Evolutionary conservation across 75 land plant species (phyloP).

Genomic region (Selaginella tamariscina): DNA sequence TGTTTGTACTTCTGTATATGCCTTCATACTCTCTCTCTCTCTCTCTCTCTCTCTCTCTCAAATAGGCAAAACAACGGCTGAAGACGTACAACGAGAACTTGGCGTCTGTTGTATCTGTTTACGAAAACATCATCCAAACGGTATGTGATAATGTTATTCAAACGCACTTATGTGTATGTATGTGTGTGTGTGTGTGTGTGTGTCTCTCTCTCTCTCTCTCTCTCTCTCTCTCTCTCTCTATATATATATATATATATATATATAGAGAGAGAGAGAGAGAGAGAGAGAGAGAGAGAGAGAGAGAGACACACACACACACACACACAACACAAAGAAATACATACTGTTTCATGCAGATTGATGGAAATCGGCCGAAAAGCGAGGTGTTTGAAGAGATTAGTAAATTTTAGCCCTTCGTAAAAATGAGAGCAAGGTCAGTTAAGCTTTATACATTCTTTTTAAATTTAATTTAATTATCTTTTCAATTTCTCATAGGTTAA

Average conservation of each 20-base stretch:
- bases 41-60: too few species aligned
- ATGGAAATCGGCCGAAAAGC: slow-evolving; percentile 77
- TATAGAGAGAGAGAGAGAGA: too few species aligned
- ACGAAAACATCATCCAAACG: slow-evolving; percentile 41
- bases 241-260: too few species aligned
- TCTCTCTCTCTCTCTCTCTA: too few species aligned
- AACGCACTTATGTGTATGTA: too few species aligned
- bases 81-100: slow-evolving; percentile 54
- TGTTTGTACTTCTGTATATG: too few species aligned
- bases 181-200: too few species aligned
- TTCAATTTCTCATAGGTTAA: not conserved
- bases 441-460: not conserved
- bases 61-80: slow-evolving; percentile 62
- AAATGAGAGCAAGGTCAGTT: not conserved
- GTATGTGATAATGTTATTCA: slow-evolving; percentile 30
- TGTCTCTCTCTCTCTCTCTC: too few species aligned
- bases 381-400: slow-evolving; percentile 58
- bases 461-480: not conserved
- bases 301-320: too few species aligned
- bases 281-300: too few species aligned
- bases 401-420: slow-evolving; percentile 17
- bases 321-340: too few species aligned
- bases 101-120: slow-evolving; percentile 44
- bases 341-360: slow-evolving; percentile 54
- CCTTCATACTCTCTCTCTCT: too few species aligned